These are phyloP conservation scores for Rhynchosporium agropyri DNA, from an alignment of 2,329 filamentous ascomycete genomes.

Conservation along the genomic window DNA sequence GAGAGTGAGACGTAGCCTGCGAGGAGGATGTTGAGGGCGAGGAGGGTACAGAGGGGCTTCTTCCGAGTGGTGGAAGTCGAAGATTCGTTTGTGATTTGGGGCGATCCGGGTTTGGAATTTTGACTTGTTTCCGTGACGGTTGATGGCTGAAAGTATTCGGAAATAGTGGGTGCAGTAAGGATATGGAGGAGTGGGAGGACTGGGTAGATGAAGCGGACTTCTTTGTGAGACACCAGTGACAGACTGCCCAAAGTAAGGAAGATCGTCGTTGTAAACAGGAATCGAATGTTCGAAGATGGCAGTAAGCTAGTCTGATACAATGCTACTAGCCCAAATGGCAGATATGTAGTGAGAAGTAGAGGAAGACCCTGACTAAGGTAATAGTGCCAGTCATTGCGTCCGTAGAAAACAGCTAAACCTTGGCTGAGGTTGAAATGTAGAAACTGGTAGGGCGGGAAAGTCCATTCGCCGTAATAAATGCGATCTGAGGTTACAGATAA, in stretches of 20 bases:
- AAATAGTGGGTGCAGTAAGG: conserved; percentile 69
- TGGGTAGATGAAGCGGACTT: conserved; percentile 95
- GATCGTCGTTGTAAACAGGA: conserved; percentile 52
- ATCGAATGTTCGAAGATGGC: conserved; percentile 46
- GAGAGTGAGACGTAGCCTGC: conserved; percentile 73
- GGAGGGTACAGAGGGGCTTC: conserved; percentile 56
- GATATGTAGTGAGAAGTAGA: conserved; percentile 77
- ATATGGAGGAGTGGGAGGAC: conserved; percentile 85
- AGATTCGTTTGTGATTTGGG: conserved; percentile 29
- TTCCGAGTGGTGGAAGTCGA: conserved; percentile 48
- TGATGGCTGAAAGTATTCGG: conserved; percentile 59
- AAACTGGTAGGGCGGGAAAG: conserved; percentile 84
- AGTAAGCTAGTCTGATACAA: conserved; percentile 52
- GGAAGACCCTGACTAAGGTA: conserved; percentile 90
- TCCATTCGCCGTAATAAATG: conserved; percentile 81
- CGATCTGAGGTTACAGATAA: conserved; percentile 71
- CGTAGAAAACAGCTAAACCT: conserved; percentile 90
- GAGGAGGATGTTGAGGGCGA: conserved; percentile 70
- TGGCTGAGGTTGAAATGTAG: conserved; percentile 89
- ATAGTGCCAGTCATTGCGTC: conserved; percentile 87
- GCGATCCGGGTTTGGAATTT: not conserved
- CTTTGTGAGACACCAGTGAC: conserved; percentile 88
- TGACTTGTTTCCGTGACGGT: conserved; percentile 36
- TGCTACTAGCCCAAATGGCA: conserved; percentile 74
- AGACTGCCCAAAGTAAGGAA: conserved; percentile 63